Conservation (phyloP, 2,329 filamentous ascomycete genomes). For the Talaromyces sp. region DNA sequence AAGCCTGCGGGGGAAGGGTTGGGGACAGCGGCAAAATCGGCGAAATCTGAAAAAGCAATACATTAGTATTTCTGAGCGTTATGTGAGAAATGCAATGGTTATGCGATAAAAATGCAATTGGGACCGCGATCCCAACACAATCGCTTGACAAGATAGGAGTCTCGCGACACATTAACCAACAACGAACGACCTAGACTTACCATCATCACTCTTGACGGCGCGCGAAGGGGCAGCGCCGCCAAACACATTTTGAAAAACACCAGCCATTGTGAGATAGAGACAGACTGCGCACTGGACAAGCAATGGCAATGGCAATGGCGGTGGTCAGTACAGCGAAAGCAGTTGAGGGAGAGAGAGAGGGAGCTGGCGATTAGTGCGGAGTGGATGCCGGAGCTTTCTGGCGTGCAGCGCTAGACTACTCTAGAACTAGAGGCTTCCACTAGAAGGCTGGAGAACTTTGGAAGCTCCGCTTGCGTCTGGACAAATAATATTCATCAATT, state of each 20-base stretch:
- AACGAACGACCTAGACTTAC: conserved; percentile 24
- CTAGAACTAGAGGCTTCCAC: not conserved
- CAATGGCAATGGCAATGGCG: conserved; percentile 5
- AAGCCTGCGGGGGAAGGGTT: conserved; percentile 57
- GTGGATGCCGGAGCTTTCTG: conserved; percentile 12
- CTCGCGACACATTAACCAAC: not conserved
- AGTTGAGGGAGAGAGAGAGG: not conserved
- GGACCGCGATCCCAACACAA: not conserved
- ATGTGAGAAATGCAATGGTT: not conserved
- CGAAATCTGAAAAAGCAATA: not conserved
- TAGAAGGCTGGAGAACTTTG: conserved; percentile 7
- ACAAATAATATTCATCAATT: not conserved
- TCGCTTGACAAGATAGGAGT: conserved; percentile 3
- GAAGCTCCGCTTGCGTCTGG: not conserved
- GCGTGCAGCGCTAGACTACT: not conserved
- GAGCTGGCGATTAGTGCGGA: conserved; percentile 20
- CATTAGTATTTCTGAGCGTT: not conserved
- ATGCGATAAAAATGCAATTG: conserved; percentile 8
- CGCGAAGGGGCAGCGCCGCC: conserved; percentile 31
- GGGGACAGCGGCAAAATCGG: conserved; percentile 78
- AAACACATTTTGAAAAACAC: conserved; percentile 41
- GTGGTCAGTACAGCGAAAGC: not conserved
- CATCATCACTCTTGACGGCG: conserved; percentile 35
- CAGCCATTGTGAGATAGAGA: conserved; percentile 33
- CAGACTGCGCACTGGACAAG: not conserved